Base-by-base conservation (phyloP, 768 basidiomycete species). In the Royoungia palumana region DNA sequence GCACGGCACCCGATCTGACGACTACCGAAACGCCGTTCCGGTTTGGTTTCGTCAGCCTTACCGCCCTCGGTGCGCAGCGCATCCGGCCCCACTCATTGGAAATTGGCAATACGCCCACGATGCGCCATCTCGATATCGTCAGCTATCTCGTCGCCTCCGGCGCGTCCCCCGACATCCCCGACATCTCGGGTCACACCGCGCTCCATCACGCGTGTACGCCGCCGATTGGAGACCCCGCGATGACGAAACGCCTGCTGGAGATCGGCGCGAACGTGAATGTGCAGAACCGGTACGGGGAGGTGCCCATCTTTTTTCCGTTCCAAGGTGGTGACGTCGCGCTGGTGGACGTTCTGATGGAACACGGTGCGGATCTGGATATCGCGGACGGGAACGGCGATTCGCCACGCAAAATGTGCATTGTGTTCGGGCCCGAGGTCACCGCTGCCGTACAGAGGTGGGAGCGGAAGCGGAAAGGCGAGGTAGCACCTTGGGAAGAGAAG, bases 111-210 rank as follows among this genome's bases (percentile, higher is more conserved):
- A 9, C 13, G 8, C 51, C 48, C 4, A 45, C 32, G 32, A 32
- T 63, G 32, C 55, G 61, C 38, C 67, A 75, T 49, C 35, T 58
- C 16, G 73, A 71, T 6, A 61, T 70, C 13, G 63, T 81, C 44
- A 57, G 63, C 32, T 70, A 66, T 41, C 71, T 83, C 20, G 63
- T 81, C 34, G 58, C 68, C 0, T 50, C 59, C 0, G 78, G 78
- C 12, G 65, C 72, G 0, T 66, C 76, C 4, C 59, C 69, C 4
- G 67, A 79, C 42, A 19, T 69, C 2, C 61, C 63, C 2, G 81
- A 81, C 48, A 72, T 82, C 37, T 68, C 62, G 10, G 77, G 77
- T 4, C 67, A 67, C 61, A 81, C 77, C 1, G 75, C 81, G 1
- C 69, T 81, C 5, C 72, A 76, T 40, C 79, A 80, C 56, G 65